Percentiles rank a stretch among this genome's conserved stretches.
Evolutionary conservation across 2,329 filamentous ascomycete species (phyloP).

Genomic region (Grosmannia huntii): DNA sequence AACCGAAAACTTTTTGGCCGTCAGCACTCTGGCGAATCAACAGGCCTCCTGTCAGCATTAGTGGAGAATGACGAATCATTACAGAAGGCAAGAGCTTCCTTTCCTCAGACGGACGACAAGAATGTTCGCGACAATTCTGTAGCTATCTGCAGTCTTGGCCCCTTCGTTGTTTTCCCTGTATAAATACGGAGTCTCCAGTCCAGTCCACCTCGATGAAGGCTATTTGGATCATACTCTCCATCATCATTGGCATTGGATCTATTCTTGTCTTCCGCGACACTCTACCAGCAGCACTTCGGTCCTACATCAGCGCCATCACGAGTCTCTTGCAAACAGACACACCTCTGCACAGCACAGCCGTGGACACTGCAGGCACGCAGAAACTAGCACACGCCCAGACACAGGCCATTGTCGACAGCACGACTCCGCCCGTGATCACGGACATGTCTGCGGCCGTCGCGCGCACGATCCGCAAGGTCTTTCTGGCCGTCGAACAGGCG

Average conservation of each 20-base stretch:
- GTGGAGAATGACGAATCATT: conserved; percentile 6
- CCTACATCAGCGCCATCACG: conserved; percentile 17
- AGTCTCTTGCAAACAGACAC: conserved; percentile 12
- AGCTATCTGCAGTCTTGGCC: neutral
- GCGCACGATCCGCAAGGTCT: conserved; percentile 68
- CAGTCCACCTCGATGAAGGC: conserved; percentile 20
- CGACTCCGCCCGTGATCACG: conserved; percentile 4
- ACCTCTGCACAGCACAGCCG: neutral
- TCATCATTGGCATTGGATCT: conserved; percentile 25
- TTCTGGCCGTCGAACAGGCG: conserved; percentile 72
- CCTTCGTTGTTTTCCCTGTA: neutral
- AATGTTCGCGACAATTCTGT: conserved; percentile 2
- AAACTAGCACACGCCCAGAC: neutral
- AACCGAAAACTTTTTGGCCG: neutral
- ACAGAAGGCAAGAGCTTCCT: neutral
- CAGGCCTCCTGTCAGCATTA: conserved; percentile 1
- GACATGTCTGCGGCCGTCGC: conserved; percentile 43
- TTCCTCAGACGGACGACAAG: neutral
- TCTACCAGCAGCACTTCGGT: conserved; percentile 16
- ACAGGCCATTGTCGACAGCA: neutral
- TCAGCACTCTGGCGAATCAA: neutral
- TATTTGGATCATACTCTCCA: conserved; percentile 23
- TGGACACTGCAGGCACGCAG: neutral
- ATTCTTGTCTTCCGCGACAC: conserved; percentile 11
- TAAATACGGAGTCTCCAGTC: neutral